phyloP scores from a whole-genome alignment of 2,329 filamentous ascomycete genomes.

The Rhynchosporium graminicola region DNA sequence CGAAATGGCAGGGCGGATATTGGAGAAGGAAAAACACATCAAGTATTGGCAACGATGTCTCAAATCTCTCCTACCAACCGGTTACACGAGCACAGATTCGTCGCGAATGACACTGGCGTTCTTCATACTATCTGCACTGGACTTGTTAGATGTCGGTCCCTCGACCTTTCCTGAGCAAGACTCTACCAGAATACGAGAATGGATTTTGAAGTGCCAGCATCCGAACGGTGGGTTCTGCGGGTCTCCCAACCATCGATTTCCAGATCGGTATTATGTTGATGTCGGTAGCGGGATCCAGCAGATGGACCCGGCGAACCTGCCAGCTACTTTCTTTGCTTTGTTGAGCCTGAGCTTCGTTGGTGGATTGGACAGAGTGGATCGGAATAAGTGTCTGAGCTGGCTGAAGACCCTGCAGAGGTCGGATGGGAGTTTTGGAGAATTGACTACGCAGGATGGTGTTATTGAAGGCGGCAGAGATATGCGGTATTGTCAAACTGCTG shows the following conservation, averaged over 20 bases:
- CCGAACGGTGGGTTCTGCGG: slow-evolving; percentile 86
- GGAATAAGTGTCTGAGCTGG: slow-evolving; percentile 71
- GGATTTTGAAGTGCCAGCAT: slow-evolving; percentile 87
- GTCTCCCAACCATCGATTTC: slow-evolving; percentile 65
- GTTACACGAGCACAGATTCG: slow-evolving; percentile 87
- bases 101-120: slow-evolving; percentile 87
- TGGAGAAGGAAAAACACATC: slow-evolving; percentile 70
- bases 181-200: slow-evolving; percentile 57
- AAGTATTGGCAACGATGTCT: slow-evolving; percentile 93
- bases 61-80: slow-evolving; percentile 74
- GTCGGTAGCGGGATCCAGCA: slow-evolving; percentile 49
- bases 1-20: slow-evolving; percentile 37
- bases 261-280: slow-evolving; percentile 39
- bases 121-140: slow-evolving; percentile 84
- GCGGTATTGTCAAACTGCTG: slow-evolving; percentile 84
- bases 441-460: slow-evolving; percentile 56
- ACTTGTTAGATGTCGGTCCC: slow-evolving; percentile 68
- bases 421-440: slow-evolving; percentile 91
- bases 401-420: slow-evolving; percentile 71
- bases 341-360: slow-evolving; percentile 66
- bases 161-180: slow-evolving; percentile 54
- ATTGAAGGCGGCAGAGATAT: slow-evolving; percentile 83
- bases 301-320: slow-evolving; percentile 79
- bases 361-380: slow-evolving; percentile 63
- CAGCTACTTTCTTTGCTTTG: slow-evolving; percentile 87